These are phyloP conservation scores for Pseudocercospora macadamiae DNA, from an alignment of 2,329 filamentous ascomycete genomes.

Conservation along the genomic window DNA sequence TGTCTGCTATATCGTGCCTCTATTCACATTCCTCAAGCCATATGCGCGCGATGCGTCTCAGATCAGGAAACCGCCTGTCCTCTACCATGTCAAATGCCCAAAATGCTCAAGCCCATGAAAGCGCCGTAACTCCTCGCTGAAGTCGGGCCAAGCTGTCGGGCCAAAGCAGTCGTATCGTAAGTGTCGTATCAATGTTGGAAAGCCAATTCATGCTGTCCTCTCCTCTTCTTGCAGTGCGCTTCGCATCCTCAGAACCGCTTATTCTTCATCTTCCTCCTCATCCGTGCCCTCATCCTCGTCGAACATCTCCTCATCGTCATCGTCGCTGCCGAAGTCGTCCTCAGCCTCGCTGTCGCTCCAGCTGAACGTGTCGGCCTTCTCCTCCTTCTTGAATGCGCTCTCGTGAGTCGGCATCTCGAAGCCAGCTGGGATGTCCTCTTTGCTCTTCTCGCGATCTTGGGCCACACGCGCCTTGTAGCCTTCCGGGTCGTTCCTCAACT, in stretches of 20 bases:
- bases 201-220: not conserved
- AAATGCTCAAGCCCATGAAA: conserved; percentile 1
- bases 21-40: conserved; percentile 7
- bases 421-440: conserved; percentile 75
- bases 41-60: not conserved
- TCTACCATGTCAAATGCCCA: conserved; percentile 1
- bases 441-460: conserved; percentile 72
- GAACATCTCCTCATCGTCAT: conserved; percentile 57
- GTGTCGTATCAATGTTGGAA: conserved; percentile 22
- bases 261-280: conserved; percentile 24
- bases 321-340: conserved; percentile 76
- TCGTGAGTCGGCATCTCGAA: conserved; percentile 80
- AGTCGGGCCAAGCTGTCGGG: conserved; percentile 15
- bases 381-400: conserved; percentile 62
- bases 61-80: not conserved
- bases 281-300: conserved; percentile 60
- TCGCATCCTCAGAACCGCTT: no score
- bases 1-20: conserved; percentile 2
- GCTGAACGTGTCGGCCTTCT: conserved; percentile 69
- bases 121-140: conserved; percentile 22
- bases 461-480: conserved; percentile 71
- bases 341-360: conserved; percentile 63
- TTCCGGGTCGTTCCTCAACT: conserved; percentile 73
- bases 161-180: conserved; percentile 15
- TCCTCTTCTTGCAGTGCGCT: not conserved